A percentile compares a stretch with the other conserved stretches of the same genome.
Evolutionary conservation across 352 stramenopile species (phyloP).

Genomic region (Phytophthora lateralis): DNA sequence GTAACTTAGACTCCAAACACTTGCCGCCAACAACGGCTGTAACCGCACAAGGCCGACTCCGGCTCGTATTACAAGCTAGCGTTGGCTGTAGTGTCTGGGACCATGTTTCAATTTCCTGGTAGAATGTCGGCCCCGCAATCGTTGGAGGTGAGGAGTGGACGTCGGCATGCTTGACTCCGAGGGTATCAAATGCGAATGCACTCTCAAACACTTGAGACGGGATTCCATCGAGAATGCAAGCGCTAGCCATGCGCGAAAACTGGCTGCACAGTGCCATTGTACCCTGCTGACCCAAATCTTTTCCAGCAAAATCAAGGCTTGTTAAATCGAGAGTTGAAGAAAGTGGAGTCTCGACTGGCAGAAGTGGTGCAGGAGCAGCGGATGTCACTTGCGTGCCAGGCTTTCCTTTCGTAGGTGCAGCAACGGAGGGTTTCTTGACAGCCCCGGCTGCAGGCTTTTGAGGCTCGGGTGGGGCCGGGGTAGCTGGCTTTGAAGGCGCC

Average conservation of each 20-base stretch:
- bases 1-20: conserved; percentile 57
- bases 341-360: neutral
- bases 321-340: conserved; percentile 7
- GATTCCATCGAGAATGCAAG: conserved; percentile 38
- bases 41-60: neutral
- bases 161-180: neutral
- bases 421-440: conserved; percentile 29
- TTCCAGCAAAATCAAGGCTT: conserved; percentile 1
- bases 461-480: conserved; percentile 12
- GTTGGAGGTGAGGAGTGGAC: neutral
- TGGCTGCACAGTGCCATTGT: conserved; percentile 14
- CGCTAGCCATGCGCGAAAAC: conserved; percentile 23
- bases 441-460: conserved; percentile 17
- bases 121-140: conserved; percentile 36
- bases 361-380: neutral
- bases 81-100: conserved; percentile 35
- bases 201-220: conserved; percentile 19
- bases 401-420: conserved; percentile 21
- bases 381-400: conserved; percentile 9
- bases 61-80: neutral
- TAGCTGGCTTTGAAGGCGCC: conserved; percentile 17
- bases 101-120: conserved; percentile 37
- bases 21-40: conserved; percentile 64
- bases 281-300: conserved; percentile 20
- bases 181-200: conserved; percentile 16